Percentiles rank a stretch among this genome's conserved stretches.
These are phyloP conservation scores for Dactylellina parvicollis DNA, from an alignment of 2,329 filamentous ascomycete species.

Conservation along the genomic window DNA sequence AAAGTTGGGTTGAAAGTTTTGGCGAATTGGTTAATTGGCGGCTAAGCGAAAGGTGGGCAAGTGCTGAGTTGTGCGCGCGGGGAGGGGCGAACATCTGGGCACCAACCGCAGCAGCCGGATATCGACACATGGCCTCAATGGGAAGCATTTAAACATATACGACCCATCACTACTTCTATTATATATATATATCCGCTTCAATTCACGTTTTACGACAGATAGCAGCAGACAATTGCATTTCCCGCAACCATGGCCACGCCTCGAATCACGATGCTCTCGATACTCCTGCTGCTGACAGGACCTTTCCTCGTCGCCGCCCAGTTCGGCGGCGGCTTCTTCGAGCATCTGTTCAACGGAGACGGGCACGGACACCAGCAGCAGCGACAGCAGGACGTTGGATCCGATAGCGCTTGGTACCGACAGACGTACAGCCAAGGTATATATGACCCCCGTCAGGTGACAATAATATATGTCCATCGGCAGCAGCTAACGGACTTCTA, in stretches of 20 bases:
- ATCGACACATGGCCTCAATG: constrained; percentile 41
- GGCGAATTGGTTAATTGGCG: constrained; percentile 11
- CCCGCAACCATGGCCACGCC: not conserved
- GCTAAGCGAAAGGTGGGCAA: not conserved
- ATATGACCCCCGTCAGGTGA: constrained; percentile 55
- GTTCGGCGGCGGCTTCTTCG: constrained; percentile 85
- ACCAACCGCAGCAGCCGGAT: not conserved
- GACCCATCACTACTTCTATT: not conserved
- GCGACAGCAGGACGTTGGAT: constrained; percentile 80
- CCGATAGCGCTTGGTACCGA: constrained; percentile 83
- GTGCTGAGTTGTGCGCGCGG: constrained; percentile 12
- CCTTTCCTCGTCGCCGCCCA: constrained; percentile 74
- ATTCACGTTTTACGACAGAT: not conserved
- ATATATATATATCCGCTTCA: not conserved
- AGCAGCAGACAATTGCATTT: not conserved
- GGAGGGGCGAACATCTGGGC: not conserved
- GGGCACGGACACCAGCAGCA: constrained; percentile 66
- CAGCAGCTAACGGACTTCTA: constrained; percentile 56
- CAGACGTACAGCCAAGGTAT: constrained; percentile 74
- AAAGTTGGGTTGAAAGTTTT: constrained; percentile 22
- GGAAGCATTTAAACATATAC: not conserved
- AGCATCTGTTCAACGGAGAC: constrained; percentile 85
- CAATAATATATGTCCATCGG: not conserved
- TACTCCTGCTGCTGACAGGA: constrained; percentile 66
- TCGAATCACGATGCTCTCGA: constrained; percentile 29